Conservation (phyloP, 2,329 filamentous ascomycete genomes). For the Trichoderma sp. region DNA sequence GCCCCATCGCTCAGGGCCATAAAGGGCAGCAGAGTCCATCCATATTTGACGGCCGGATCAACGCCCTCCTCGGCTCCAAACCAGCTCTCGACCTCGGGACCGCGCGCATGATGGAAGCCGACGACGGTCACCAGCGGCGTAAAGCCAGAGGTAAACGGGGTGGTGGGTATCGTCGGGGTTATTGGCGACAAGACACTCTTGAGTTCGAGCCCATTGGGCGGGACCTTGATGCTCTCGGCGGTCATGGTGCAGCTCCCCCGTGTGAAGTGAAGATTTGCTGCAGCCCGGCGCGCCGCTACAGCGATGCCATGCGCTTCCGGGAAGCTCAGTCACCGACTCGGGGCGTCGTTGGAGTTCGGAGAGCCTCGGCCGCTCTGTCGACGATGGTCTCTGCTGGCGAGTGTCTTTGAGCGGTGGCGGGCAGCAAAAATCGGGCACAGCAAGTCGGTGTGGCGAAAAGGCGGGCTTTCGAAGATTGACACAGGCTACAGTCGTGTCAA, state of each 20-base stretch:
- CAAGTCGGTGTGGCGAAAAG: slow-evolving; percentile 12
- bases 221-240: slow-evolving; percentile 27
- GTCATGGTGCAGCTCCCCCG: slow-evolving; percentile 28
- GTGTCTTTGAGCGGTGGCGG: background rate
- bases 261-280: slow-evolving; percentile 6
- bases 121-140: slow-evolving; percentile 73
- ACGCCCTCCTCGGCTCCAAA: slow-evolving; percentile 70
- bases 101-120: slow-evolving; percentile 79
- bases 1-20: slow-evolving; percentile 96
- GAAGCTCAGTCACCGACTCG: slow-evolving; percentile 2
- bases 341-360: background rate
- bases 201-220: slow-evolving; percentile 26
- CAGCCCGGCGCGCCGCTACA: slow-evolving; percentile 21
- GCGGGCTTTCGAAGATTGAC: slow-evolving; percentile 14
- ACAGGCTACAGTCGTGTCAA: background rate
- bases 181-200: slow-evolving; percentile 35
- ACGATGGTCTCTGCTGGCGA: background rate
- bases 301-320: slow-evolving; percentile 26
- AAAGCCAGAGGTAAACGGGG: slow-evolving; percentile 43
- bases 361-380: background rate
- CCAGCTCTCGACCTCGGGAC: slow-evolving; percentile 92
- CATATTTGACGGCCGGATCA: slow-evolving; percentile 79
- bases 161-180: slow-evolving; percentile 31
- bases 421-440: background rate
- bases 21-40: slow-evolving; percentile 89